Evolutionary conservation across 441 rosid species (phyloP), one percentile per base, ranked within the genome.

Genomic region (Erysimum pusillum): DNA sequence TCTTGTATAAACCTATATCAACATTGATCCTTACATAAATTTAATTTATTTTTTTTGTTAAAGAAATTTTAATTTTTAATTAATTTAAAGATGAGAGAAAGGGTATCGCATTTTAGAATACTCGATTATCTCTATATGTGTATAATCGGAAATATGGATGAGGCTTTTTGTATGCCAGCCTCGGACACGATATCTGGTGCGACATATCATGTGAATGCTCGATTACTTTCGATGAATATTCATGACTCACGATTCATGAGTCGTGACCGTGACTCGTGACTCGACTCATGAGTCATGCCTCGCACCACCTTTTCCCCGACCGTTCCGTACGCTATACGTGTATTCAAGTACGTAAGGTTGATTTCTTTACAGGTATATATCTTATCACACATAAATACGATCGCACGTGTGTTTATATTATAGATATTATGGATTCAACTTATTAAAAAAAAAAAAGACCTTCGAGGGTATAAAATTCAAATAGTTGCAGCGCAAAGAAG

Each of bases 261-360:
- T 59, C 8, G 14, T 52, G 58, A 54, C 10, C 56, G 20, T 52
- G 65, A 35, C 60, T 67, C 60, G 78, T 74, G 78, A 76, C 68
- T 69, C 59, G 52, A 62, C 45, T 57, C 67, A n/a, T 65, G 76
- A 71, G 76, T 48, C 73, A 77, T 65, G 73, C 76, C 76, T 64
- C 73, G 46, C 48, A 46, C 67, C 44, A 71, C 63, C 76, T 71
- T 71, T 77, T 14, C 34, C 17, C 76, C 80, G 80, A 77, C 62
- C 76, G 56, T 65, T 64, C 73, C 73, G 73, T 71, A 72, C 81
- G 25, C 53, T 39, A 59, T 35, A 72, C 74, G 77, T 74, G 77
- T 67, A 41, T 28, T 34, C 49, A 78, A 58, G 73, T 77, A 65
- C 81, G 49, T 59, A 34, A 68, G 9, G 63, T 32, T 76, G 57